Evolutionary conservation across 495 filamentous ascomycete genomes (phyloP).

Genomic region (Hypoxylon fragiforme): DNA sequence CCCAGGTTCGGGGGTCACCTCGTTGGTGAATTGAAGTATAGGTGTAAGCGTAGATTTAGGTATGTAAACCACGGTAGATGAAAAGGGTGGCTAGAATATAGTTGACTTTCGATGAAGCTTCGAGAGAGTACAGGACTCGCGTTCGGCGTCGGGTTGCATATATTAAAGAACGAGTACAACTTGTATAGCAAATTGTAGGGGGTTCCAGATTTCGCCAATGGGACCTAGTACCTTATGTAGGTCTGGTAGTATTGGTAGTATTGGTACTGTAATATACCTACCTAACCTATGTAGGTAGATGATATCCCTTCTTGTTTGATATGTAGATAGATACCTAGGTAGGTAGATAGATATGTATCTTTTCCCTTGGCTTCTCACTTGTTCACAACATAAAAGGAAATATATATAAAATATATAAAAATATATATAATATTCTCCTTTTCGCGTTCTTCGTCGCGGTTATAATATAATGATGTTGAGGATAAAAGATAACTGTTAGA

Average conservation of each 20-base stretch:
- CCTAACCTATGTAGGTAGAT: too few relatives aligned
- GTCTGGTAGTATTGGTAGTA: too few relatives aligned
- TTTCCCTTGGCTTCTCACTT: background rate
- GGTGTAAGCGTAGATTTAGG: constrained; percentile 13
- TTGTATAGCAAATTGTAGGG: constrained; percentile 1
- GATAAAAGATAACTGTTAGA: too few relatives aligned
- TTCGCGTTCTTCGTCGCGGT: constrained; percentile 2
- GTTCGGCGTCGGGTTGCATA: constrained; percentile 1
- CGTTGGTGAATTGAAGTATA: constrained; percentile 14
- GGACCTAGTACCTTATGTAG: too few relatives aligned
- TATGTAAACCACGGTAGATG: constrained; percentile 15
- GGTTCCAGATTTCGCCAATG: constrained; percentile 5
- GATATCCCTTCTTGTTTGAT: too few relatives aligned
- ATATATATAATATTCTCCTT: constrained; percentile 1
- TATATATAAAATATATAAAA: background rate
- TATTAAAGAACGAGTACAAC: constrained; percentile 10
- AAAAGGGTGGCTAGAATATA: background rate
- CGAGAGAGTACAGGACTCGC: constrained; percentile 2
- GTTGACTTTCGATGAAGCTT: constrained; percentile 9
- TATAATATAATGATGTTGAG: constrained; percentile 12
- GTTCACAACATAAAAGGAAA: too few relatives aligned
- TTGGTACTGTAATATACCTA: too few relatives aligned
- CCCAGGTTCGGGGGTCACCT: constrained; percentile 21
- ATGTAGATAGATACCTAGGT: too few relatives aligned
- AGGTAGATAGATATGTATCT: background rate